These are phyloP conservation scores for Leccinum sublutescens DNA, from an alignment of 768 basidiomycete genomes.

Conservation along the genomic window DNA sequence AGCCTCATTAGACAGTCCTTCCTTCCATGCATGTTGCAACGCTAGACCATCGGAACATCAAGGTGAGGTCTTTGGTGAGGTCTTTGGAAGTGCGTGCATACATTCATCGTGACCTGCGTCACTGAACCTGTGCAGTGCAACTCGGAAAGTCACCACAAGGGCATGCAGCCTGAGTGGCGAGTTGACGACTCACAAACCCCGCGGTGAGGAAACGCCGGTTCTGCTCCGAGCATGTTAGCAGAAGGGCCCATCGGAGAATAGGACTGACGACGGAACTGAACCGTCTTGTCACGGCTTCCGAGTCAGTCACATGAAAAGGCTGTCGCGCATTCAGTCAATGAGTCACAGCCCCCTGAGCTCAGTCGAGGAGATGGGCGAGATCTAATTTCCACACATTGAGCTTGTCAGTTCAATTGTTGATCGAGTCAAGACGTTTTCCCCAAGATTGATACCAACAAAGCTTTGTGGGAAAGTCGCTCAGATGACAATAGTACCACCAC, in stretches of 20 bases:
- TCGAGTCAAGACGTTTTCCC: too few species aligned
- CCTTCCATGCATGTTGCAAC: background rate
- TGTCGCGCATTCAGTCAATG: too few species aligned
- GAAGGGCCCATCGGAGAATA: background rate
- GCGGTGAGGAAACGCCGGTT: background rate
- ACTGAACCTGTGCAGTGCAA: background rate
- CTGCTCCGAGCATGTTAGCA: background rate
- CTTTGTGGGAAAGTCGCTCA: too few species aligned
- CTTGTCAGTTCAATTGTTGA: too few species aligned
- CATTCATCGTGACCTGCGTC: background rate
- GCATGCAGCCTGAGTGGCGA: background rate
- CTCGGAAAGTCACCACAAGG: background rate
- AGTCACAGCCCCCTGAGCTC: too few species aligned
- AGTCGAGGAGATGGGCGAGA: too few species aligned
- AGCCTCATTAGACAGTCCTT: background rate
- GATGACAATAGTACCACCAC: too few species aligned
- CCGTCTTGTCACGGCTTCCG: too few species aligned
- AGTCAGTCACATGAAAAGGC: too few species aligned
- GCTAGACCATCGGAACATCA: background rate
- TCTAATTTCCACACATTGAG: too few species aligned
- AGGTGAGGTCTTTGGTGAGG: background rate
- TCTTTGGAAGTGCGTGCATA: background rate
- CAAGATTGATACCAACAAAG: too few species aligned
- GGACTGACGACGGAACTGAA: too few species aligned
- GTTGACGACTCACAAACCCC: background rate